Percentiles rank a stretch among this genome's conserved stretches.
Evolutionary conservation across 2,329 filamentous ascomycete genomes (phyloP).

Genomic region (Xylariaceae sp.): DNA sequence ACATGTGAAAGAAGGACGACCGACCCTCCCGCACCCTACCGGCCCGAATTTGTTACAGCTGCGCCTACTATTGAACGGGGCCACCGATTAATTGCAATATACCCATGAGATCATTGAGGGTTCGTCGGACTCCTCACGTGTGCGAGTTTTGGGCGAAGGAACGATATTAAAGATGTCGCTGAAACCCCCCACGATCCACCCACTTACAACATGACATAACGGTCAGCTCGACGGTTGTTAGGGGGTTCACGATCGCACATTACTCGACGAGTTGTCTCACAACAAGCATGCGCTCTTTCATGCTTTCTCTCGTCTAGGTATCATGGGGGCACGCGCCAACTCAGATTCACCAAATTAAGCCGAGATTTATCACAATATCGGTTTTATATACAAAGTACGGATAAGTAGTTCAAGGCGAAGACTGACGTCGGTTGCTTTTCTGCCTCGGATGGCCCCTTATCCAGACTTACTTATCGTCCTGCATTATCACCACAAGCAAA

Average conservation of each 20-base stretch:
- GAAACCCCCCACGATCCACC: conserved; percentile 49
- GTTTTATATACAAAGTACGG: neutral
- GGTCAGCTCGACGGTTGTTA: conserved; percentile 8
- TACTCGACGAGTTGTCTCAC: too few relatives aligned
- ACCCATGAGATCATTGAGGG: conserved; percentile 57
- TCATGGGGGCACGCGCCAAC: too few relatives aligned
- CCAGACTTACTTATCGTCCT: conserved; percentile 32
- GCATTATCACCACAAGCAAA: conserved; percentile 28
- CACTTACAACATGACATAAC: conserved; percentile 19
- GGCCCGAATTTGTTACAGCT: conserved; percentile 45
- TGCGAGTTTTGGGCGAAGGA: conserved; percentile 62
- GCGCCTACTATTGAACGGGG: conserved; percentile 59
- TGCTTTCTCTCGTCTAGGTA: neutral
- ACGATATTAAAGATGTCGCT: conserved; percentile 57
- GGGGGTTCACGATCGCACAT: too few relatives aligned
- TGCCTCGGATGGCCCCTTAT: conserved; percentile 44
- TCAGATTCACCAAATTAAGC: neutral
- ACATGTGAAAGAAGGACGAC: neutral
- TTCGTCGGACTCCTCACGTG: conserved; percentile 65
- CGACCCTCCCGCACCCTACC: conserved; percentile 57
- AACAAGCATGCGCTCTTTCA: neutral
- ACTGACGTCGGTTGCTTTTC: conserved; percentile 54
- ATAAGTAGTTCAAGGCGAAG: neutral
- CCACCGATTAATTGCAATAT: conserved; percentile 69
- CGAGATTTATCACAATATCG: neutral